Percentiles rank a stretch among this genome's conserved stretches.
Conservation (phyloP, 768 basidiomycete species). For the Pisolithus sp. region DNA sequence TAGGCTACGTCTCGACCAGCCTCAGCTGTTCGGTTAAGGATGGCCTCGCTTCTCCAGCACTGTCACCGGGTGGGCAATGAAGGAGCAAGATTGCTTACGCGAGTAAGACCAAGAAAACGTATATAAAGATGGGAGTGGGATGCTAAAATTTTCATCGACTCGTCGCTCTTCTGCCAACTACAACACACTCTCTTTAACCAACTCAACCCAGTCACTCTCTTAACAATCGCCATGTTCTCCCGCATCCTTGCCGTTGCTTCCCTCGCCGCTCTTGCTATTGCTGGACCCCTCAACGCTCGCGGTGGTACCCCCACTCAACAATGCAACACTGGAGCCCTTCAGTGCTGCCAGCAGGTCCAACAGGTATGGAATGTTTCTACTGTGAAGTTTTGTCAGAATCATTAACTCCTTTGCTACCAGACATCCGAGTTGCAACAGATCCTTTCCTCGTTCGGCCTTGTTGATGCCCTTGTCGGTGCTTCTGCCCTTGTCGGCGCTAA, state of each 20-base stretch:
- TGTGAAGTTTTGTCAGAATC: not conserved
- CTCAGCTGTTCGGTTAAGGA: no score
- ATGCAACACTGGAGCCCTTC: conserved; percentile 4
- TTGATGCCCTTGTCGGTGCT: not conserved
- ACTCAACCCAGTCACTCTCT: not conserved
- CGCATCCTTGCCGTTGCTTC: conserved; percentile 13
- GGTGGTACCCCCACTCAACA: not conserved
- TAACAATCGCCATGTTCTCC: conserved; percentile 10
- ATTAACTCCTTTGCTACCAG: not conserved
- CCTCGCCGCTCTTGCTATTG: conserved; percentile 11
- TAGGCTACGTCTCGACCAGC: no score
- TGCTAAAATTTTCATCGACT: not conserved
- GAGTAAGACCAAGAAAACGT: not conserved
- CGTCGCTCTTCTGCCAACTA: not conserved
- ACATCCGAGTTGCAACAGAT: no score
- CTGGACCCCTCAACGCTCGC: conserved; percentile 3
- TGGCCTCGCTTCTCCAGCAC: no score
- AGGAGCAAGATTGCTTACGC: no score
- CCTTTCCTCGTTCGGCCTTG: no score
- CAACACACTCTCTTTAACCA: not conserved
- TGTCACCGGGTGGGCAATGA: no score
- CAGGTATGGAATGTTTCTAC: not conserved
- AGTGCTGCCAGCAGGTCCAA: conserved; percentile 9
- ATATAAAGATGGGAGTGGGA: not conserved
- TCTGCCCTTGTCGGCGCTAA: not conserved